Evolutionary conservation across 2,329 filamentous ascomycete species (phyloP).

Genomic region (Aureobasidium sp.): DNA sequence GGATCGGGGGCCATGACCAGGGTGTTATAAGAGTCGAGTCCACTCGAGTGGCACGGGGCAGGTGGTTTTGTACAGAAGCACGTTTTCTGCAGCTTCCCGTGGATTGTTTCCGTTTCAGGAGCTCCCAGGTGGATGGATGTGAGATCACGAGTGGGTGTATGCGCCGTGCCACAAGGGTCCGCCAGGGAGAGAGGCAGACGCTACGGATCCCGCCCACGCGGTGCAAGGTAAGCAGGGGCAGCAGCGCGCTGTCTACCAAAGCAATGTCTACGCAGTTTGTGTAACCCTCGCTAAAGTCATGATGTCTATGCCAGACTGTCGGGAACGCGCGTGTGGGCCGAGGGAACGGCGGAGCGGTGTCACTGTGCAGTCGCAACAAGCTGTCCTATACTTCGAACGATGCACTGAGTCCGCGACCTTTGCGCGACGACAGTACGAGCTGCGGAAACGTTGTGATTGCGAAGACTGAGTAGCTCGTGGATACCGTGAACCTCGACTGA

Average conservation of each 20-base stretch:
- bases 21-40: neutral
- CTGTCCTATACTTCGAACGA: neutral
- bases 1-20: conserved; percentile 25
- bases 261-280: conserved; percentile 12
- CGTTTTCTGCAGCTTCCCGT: conserved; percentile 16
- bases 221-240: conserved; percentile 15
- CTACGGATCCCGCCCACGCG: conserved; percentile 6
- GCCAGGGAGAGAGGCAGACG: neutral
- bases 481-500: neutral
- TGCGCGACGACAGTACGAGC: conserved; percentile 5
- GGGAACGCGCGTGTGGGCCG: conserved; percentile 8
- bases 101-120: conserved; percentile 11
- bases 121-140: conserved; percentile 11
- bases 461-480: neutral
- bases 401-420: neutral
- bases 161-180: conserved; percentile 10
- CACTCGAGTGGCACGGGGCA: conserved; percentile 7
- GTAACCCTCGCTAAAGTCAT: conserved; percentile 13
- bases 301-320: conserved; percentile 7
- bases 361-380: neutral
- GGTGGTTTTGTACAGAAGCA: neutral
- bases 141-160: conserved; percentile 14
- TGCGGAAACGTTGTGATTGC: neutral
- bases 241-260: neutral
- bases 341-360: neutral